A percentile compares a stretch with the other conserved stretches of the same genome.
phyloP scores from a whole-genome alignment of 2,329 filamentous ascomycete genomes.

The Trichophyton mentagrophytes region DNA sequence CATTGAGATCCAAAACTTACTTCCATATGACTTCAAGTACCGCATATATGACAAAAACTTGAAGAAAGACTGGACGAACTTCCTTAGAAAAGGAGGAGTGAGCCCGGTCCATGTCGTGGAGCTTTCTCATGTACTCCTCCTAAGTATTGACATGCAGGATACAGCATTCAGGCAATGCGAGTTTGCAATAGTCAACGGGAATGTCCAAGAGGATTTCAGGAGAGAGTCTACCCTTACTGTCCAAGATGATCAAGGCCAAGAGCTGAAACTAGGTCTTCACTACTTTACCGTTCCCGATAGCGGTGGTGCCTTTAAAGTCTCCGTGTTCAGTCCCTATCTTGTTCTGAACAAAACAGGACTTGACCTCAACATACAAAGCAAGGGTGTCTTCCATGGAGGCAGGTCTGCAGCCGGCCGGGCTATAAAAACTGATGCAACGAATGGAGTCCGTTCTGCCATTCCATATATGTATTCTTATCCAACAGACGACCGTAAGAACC shows the following conservation, averaged over 20 bases:
- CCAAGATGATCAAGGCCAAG: constrained; percentile 71
- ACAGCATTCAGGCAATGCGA: constrained; percentile 90
- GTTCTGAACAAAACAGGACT: constrained; percentile 91
- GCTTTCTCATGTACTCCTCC: constrained; percentile 76
- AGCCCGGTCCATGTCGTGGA: constrained; percentile 97
- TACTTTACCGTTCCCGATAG: constrained; percentile 84
- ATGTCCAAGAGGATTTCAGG: constrained; percentile 72
- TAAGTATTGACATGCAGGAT: constrained; percentile 95
- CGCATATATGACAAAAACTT: constrained; percentile 98
- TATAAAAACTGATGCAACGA: constrained; percentile 41
- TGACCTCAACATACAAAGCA: constrained; percentile 74
- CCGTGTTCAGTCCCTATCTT: constrained; percentile 88
- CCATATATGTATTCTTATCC: constrained; percentile 96
- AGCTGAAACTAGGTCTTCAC: constrained; percentile 71
- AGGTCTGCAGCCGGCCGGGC: constrained; percentile 73
- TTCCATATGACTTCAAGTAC: constrained; percentile 98
- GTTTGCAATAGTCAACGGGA: constrained; percentile 92
- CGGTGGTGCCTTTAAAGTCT: constrained; percentile 90
- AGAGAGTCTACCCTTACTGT: constrained; percentile 67
- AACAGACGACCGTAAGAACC: constrained; percentile 79
- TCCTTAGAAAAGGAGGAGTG: constrained; percentile 86
- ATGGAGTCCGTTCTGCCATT: constrained; percentile 54
- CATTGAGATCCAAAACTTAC: constrained; percentile 81
- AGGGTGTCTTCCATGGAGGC: constrained; percentile 73
- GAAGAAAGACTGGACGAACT: constrained; percentile 98